A percentile compares a stretch with the other conserved stretches of the same genome.
phyloP scores from a whole-genome alignment of 148 eudicot species.

The Oxyria digyna region DNA sequence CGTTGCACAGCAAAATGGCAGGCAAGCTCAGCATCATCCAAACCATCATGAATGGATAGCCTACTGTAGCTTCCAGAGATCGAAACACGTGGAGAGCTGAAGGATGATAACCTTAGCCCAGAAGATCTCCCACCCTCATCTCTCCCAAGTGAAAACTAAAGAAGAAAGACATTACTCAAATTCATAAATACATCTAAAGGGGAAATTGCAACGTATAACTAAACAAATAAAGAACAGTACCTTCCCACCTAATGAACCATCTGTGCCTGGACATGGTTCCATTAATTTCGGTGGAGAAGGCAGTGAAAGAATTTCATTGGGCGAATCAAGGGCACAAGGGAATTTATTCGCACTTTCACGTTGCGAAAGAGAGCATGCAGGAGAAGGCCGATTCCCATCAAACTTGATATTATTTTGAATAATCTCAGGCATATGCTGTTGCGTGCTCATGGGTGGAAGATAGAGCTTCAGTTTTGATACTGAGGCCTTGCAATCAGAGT shows the following conservation, averaged over 20 bases:
- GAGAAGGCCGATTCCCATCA: slow-evolving; percentile 8
- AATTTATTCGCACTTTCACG: slow-evolving; percentile 25
- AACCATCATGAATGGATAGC: slow-evolving; percentile 60
- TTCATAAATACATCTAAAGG: background rate
- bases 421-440: slow-evolving; percentile 34
- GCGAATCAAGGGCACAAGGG: slow-evolving; percentile 33
- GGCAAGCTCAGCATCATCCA: slow-evolving; percentile 62
- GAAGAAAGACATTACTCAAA: slow-evolving; percentile 7
- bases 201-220: background rate
- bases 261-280: slow-evolving; percentile 16
- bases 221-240: slow-evolving; percentile 16
- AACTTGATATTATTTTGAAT: slow-evolving; percentile 25
- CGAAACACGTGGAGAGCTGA: slow-evolving; percentile 52
- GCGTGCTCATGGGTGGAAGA: slow-evolving; percentile 52
- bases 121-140: slow-evolving; percentile 49
- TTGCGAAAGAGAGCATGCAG: too few relatives aligned
- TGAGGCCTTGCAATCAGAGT: slow-evolving; percentile 51
- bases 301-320: slow-evolving; percentile 33
- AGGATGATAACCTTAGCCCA: slow-evolving; percentile 34
- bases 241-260: slow-evolving; percentile 46
- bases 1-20: slow-evolving; percentile 75
- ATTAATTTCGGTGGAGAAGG: slow-evolving; percentile 55
- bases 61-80: slow-evolving; percentile 72
- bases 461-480: slow-evolving; percentile 26
- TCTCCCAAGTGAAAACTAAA: slow-evolving; percentile 44